Evolutionary conservation across 805 yeast genomes (phyloP).

Genomic region (Candida coquimbonensis): DNA sequence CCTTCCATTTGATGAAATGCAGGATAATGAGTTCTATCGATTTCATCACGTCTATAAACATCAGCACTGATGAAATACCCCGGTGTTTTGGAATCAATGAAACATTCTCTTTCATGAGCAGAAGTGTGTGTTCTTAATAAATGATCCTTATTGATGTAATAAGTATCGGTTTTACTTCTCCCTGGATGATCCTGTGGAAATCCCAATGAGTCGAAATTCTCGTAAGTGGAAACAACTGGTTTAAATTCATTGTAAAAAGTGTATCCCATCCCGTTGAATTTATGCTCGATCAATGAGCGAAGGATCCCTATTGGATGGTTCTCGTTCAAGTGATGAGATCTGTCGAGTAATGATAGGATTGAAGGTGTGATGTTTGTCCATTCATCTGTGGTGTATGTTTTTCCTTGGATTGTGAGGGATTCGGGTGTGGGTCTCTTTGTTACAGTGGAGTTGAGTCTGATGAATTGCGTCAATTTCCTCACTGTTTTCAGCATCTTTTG

Average conservation of each 20-base stretch:
- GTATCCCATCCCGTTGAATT: constrained; percentile 60
- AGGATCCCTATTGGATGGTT: constrained; percentile 89
- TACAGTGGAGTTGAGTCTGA: background rate
- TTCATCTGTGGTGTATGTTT: constrained; percentile 52
- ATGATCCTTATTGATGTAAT: constrained; percentile 69
- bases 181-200: constrained; percentile 94
- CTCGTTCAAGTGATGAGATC: constrained; percentile 66
- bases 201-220: constrained; percentile 88
- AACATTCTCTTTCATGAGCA: constrained; percentile 91
- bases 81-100: constrained; percentile 50
- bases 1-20: constrained; percentile 98
- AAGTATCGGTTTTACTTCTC: constrained; percentile 85
- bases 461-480: background rate
- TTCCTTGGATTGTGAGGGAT: constrained; percentile 37
- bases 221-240: constrained; percentile 75
- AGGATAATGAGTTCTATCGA: constrained; percentile 94
- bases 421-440: constrained; percentile 20
- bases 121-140: constrained; percentile 91
- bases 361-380: constrained; percentile 83
- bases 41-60: constrained; percentile 91
- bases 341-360: constrained; percentile 58
- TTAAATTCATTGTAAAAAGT: constrained; percentile 73
- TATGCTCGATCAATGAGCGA: constrained; percentile 61
- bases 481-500: background rate
- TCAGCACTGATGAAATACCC: constrained; percentile 94